Percentiles rank a stretch among this genome's conserved stretches.
These are phyloP conservation scores for Pythium oligandrum DNA, from an alignment of 352 stramenopile species.

Conservation along the genomic window DNA sequence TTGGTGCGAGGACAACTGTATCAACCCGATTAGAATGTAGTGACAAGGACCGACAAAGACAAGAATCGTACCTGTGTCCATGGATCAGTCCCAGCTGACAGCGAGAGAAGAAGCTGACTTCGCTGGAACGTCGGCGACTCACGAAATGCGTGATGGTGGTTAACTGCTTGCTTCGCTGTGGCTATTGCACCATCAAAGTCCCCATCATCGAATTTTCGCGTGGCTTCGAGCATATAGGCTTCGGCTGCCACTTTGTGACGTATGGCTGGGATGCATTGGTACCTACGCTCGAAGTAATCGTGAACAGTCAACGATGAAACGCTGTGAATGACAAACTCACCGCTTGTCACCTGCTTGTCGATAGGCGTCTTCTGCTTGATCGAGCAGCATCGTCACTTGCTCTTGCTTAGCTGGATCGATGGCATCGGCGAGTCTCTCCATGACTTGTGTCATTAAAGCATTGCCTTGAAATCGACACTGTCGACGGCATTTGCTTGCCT, in stretches of 20 bases:
- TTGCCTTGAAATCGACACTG: background rate
- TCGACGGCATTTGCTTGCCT: background rate
- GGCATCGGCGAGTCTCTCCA: no score
- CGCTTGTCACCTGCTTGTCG: conserved; percentile 12
- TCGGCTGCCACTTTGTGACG: background rate
- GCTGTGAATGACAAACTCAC: background rate
- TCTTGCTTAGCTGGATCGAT: no score
- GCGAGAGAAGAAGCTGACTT: conserved; percentile 1
- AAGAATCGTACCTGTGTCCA: background rate
- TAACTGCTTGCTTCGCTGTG: background rate
- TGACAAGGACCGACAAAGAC: no score
- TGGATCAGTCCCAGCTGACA: background rate
- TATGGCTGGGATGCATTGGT: background rate
- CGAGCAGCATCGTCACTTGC: background rate
- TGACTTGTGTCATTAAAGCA: background rate
- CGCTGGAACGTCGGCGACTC: background rate
- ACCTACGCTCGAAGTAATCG: background rate
- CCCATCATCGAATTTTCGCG: background rate
- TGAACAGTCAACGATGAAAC: background rate
- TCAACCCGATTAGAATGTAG: no score
- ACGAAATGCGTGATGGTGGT: background rate
- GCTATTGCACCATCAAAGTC: background rate
- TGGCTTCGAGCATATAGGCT: background rate
- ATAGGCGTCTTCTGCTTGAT: conserved; percentile 8
- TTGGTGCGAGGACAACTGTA: background rate